Conservation (phyloP, 176 grass and related monocot species). For the Thinopyrum elongatum region DNA sequence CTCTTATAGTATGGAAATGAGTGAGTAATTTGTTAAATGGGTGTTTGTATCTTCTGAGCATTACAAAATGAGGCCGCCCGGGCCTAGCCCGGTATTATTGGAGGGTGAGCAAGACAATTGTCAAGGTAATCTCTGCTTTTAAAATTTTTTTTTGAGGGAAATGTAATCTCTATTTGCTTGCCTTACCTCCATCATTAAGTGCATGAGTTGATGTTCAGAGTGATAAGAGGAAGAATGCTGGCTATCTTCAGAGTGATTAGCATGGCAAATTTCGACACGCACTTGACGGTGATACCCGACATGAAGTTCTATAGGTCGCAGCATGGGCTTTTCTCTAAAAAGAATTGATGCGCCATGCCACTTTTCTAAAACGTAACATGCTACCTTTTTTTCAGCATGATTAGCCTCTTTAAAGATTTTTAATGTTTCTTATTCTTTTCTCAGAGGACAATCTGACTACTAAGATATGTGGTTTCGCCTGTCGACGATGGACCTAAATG, state of each 20-base stretch:
- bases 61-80: neutral
- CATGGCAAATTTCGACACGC: neutral
- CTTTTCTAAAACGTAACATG: constrained; percentile 3
- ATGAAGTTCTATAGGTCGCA: constrained; percentile 7
- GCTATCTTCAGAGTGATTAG: neutral
- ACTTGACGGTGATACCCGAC: constrained; percentile 25
- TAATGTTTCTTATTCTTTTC: neutral
- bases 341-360: neutral
- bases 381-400: neutral
- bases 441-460: neutral
- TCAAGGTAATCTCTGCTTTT: too few species aligned
- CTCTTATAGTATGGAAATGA: too few species aligned
- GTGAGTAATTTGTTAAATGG: too few species aligned
- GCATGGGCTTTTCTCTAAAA: constrained; percentile 26
- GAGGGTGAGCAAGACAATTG: too few species aligned
- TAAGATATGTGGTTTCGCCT: neutral
- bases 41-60: neutral
- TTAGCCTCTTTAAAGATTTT: neutral
- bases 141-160: too few species aligned
- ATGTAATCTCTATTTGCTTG: too few species aligned
- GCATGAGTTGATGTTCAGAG: neutral
- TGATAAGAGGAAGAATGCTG: neutral
- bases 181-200: neutral
- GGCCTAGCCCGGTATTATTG: too few species aligned
- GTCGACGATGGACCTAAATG: neutral